A percentile compares a stretch with the other conserved stretches of the same genome.
These are phyloP conservation scores for Gamarada debralockiae DNA, from an alignment of 495 filamentous ascomycete species.

Conservation along the genomic window DNA sequence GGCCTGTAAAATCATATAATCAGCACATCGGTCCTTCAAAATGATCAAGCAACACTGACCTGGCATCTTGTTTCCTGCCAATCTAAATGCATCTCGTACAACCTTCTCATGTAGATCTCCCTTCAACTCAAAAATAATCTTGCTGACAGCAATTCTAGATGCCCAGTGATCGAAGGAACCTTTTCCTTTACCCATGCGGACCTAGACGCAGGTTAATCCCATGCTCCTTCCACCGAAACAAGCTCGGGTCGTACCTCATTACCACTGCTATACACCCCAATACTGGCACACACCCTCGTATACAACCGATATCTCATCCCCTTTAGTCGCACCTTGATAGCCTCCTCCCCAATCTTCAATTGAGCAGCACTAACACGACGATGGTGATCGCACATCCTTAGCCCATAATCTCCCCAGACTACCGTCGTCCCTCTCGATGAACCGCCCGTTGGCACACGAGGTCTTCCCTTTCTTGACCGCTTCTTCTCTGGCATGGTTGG, in stretches of 20 bases:
- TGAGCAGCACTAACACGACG: slow-evolving; percentile 83
- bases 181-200: slow-evolving; percentile 98
- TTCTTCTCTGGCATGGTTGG: slow-evolving; percentile 69
- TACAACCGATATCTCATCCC: slow-evolving; percentile 92
- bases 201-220: slow-evolving; percentile 29
- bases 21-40: not conserved
- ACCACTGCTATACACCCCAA: slow-evolving; percentile 91
- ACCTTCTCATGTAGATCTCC: slow-evolving; percentile 93
- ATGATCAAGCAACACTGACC: slow-evolving; percentile 48
- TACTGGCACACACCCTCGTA: slow-evolving; percentile 83
- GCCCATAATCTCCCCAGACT: slow-evolving; percentile 91
- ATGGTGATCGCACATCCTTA: slow-evolving; percentile 92
- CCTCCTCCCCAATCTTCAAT: slow-evolving; percentile 84
- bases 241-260: slow-evolving; percentile 66
- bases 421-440: slow-evolving; percentile 90
- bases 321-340: slow-evolving; percentile 81
- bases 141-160: slow-evolving; percentile 77
- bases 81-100: slow-evolving; percentile 85
- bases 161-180: slow-evolving; percentile 97
- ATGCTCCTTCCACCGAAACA: not conserved
- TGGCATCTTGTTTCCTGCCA: slow-evolving; percentile 93
- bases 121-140: slow-evolving; percentile 87
- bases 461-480: slow-evolving; percentile 88
- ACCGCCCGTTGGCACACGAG: slow-evolving; percentile 85
- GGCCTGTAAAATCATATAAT: slow-evolving; percentile 47